A percentile compares a stretch with the other conserved stretches of the same genome.
Conservation (phyloP, 176 grass and related monocot species). For the Aegilops tauschii region DNA sequence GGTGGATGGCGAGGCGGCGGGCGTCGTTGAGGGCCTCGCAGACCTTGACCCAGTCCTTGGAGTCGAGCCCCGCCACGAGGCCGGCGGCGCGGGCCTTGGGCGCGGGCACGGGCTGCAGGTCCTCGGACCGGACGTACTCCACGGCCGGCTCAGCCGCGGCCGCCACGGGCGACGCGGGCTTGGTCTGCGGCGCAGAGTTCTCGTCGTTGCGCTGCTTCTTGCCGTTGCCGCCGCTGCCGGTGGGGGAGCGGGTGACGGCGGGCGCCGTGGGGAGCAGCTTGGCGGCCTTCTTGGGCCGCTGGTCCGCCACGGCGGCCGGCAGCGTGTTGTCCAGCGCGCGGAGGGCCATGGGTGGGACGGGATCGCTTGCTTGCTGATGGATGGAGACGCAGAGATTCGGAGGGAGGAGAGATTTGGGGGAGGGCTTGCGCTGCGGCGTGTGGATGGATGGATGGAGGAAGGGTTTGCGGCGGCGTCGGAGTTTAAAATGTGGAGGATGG, state of each 20-base stretch:
- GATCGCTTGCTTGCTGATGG: background rate
- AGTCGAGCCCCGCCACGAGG: constrained; percentile 62
- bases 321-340: constrained; percentile 82
- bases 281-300: constrained; percentile 71
- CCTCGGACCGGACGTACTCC: constrained; percentile 69
- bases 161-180: background rate
- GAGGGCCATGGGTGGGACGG: constrained; percentile 50
- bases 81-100: constrained; percentile 54
- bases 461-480: too few species aligned
- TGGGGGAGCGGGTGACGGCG: background rate
- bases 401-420: background rate
- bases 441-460: too few species aligned
- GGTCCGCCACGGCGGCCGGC: constrained; percentile 44
- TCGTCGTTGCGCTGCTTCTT: constrained; percentile 39
- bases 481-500: too few species aligned
- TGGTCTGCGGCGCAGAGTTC: constrained; percentile 40
- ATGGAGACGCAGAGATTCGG: background rate
- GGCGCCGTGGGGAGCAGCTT: constrained; percentile 41
- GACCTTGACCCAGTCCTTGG: constrained; percentile 74
- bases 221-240: background rate
- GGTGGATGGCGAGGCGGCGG: constrained; percentile 66
- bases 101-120: constrained; percentile 46
- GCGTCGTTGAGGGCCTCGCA: constrained; percentile 87
- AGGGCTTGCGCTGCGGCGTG: background rate
- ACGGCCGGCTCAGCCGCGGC: constrained; percentile 47